A percentile compares a stretch with the other conserved stretches of the same genome.
These are phyloP conservation scores for Diaporthe ampelina DNA, from an alignment of 2,329 filamentous ascomycete species.

Conservation along the genomic window DNA sequence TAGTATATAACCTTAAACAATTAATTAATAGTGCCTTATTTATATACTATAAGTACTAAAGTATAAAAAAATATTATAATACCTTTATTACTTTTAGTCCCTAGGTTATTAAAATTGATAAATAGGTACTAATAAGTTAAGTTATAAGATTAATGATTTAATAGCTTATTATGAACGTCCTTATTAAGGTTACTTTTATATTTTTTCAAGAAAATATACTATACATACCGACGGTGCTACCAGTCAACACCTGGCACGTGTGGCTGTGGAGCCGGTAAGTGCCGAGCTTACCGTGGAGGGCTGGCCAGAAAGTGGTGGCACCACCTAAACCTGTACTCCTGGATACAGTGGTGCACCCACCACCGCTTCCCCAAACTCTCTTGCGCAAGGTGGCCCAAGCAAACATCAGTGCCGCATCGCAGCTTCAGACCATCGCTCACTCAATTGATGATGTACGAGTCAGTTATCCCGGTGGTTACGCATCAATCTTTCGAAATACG, in stretches of 20 bases:
- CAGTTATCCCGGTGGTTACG: not conserved
- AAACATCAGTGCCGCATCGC: not conserved
- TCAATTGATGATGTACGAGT: not conserved
- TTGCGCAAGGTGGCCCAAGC: not conserved
- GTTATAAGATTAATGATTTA: no score
- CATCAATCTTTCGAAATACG: not conserved
- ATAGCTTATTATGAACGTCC: no score
- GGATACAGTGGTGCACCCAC: slow-evolving; percentile 1
- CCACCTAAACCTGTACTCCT: not conserved
- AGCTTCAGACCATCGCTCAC: not conserved
- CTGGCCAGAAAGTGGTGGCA: not conserved
- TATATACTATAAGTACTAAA: no score
- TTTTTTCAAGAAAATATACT: no score
- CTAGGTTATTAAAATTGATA: no score
- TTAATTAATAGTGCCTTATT: no score
- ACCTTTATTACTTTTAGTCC: no score
- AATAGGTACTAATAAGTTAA: no score
- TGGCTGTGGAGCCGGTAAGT: not conserved
- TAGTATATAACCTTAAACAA: no score
- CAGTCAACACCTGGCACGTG: not conserved
- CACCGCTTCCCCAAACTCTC: not conserved
- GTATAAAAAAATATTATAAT: no score
- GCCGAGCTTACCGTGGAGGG: not conserved
- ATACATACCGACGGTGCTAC: no score
- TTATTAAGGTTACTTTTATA: no score